Base-by-base conservation (phyloP, 208 protist species). In the Eutreptiella sp. region DNA sequence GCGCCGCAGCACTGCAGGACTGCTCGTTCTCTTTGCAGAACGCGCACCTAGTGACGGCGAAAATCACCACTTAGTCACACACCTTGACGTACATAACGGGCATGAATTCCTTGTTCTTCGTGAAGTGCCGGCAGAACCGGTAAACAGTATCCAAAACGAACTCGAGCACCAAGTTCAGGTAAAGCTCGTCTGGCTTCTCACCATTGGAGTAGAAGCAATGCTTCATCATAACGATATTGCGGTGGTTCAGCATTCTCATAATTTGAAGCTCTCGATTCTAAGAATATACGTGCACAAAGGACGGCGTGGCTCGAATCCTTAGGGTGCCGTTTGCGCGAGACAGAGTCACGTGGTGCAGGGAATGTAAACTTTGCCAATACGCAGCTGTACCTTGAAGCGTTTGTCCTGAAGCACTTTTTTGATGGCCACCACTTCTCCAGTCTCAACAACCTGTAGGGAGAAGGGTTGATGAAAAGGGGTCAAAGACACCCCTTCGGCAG, bases 131-230 rank as follows among this genome's bases (percentile, higher is more conserved):
- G n/a, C 85, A 76, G 16, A 97, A 61, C n/a, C 77, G 70, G 54
- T 91, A 87, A 2, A 99, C 70, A 48, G 97, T 98, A 32, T 95
- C 79, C 0, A 97, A 97, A 0, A 99, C 70, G 77, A 95, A 99
- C 53, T 98, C 93, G 75, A 99, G 86, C 9, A 99, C 95, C 16
- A 99, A 75, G 77, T 99, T 95, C 2, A 99, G 77, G 64, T 97
- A 99, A 11, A 95, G 55, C 52, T 97, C 93, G 24, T 95, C 84
- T 21, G 76, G 52, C 63, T 88, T 45, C 0, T 53, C 31, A 32
- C 90, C 92, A 34, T 80, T 81, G 0, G 85, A 83, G 63, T 93
- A 93, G 70, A 98, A 99, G 64, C 79, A 90, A 66, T 95, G 77
- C 42, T 83, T 77, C 38, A 99, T 67, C 48, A 87, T 53, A 3